Conservation (phyloP, 345 rosid genomes). For the Sisymbrium irio region DNA sequence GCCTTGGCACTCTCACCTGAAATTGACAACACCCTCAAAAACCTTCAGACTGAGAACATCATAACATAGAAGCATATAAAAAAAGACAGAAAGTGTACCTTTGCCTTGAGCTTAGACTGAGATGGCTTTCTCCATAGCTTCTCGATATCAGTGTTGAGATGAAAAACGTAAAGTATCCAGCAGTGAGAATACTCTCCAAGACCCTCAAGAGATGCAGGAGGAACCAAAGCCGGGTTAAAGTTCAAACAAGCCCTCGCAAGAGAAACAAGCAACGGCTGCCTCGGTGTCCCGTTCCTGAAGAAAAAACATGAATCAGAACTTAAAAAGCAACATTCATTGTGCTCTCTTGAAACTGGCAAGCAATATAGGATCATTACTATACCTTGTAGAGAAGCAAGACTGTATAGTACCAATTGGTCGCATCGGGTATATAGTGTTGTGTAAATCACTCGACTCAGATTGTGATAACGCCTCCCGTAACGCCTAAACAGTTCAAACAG, state of each 20-base stretch:
- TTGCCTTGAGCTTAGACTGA: slow-evolving; percentile 88
- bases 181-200: slow-evolving; percentile 86
- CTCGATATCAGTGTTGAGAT: slow-evolving; percentile 85
- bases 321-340: neutral
- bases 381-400: slow-evolving; percentile 81
- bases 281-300: slow-evolving; percentile 84
- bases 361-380: neutral
- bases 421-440: slow-evolving; percentile 61
- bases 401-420: slow-evolving; percentile 66
- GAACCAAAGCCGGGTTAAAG: slow-evolving; percentile 70
- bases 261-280: slow-evolving; percentile 89
- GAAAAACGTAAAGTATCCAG: slow-evolving; percentile 90
- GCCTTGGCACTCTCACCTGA: slow-evolving; percentile 93
- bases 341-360: neutral
- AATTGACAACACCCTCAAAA: slow-evolving; percentile 26
- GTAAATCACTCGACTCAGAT: slow-evolving; percentile 39
- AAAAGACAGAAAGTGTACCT: slow-evolving; percentile 40
- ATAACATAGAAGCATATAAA: neutral
- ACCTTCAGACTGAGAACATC: slow-evolving; percentile 24
- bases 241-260: slow-evolving; percentile 74
- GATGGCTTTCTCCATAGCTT: slow-evolving; percentile 91
- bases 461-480: slow-evolving; percentile 65
- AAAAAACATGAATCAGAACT: neutral
- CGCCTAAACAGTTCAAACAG: slow-evolving; percentile 38
- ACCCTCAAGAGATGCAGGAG: slow-evolving; percentile 95